Evolutionary conservation across 345 rosid species (phyloP).

Genomic region (Raphanus sativus): DNA sequence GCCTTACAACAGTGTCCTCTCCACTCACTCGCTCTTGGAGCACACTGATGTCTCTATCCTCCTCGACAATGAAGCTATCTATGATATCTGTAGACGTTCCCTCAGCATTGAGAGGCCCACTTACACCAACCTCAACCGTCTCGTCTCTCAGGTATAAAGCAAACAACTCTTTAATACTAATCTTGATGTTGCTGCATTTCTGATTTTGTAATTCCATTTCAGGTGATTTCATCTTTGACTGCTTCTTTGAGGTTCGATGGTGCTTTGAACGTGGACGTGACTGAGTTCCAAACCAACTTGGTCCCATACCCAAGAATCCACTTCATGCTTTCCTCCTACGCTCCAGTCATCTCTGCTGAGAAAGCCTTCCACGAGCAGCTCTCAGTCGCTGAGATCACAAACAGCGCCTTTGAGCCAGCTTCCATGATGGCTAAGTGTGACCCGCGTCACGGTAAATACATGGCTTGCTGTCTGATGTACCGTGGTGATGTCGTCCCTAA

Average conservation of each 20-base stretch:
- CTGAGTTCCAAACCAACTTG: not conserved
- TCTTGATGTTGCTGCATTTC: not conserved
- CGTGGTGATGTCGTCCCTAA: slow-evolving; percentile 57
- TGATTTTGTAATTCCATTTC: not conserved
- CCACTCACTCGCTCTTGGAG: slow-evolving; percentile 71
- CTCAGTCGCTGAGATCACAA: not conserved
- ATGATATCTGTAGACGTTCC: slow-evolving; percentile 77
- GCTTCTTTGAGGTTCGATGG: not conserved
- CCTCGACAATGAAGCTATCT: slow-evolving; percentile 46
- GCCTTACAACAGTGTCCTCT: slow-evolving; percentile 80
- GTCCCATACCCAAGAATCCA: not conserved
- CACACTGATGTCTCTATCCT: slow-evolving; percentile 77
- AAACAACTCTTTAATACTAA: not conserved
- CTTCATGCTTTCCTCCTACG: not conserved
- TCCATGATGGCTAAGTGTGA: not conserved
- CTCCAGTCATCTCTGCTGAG: not conserved
- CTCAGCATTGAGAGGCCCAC: slow-evolving; percentile 72
- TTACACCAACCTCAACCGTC: slow-evolving; percentile 74
- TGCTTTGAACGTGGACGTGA: not conserved
- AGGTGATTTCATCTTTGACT: not conserved
- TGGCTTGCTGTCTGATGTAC: not conserved
- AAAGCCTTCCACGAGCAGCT: not conserved
- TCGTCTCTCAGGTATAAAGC: slow-evolving; percentile 58
- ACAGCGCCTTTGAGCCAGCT: not conserved
- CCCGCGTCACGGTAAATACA: not conserved